Percentiles rank a stretch among this genome's conserved stretches.
Evolutionary conservation across 495 filamentous ascomycete genomes (phyloP).

Genomic region (Cetradonia linearis): DNA sequence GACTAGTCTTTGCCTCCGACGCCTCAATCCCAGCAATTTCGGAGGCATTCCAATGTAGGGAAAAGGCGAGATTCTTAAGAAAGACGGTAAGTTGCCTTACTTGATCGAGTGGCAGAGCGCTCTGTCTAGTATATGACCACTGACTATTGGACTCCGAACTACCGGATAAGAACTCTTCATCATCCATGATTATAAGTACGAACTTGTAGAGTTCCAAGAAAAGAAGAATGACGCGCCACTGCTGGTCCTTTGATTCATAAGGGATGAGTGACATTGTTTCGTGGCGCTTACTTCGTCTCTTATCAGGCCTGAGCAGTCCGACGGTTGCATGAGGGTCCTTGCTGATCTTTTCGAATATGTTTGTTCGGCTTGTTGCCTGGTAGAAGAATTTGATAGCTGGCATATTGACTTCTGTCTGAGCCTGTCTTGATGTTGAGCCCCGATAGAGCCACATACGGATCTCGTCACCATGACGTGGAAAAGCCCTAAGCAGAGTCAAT

Average conservation of each 20-base stretch:
- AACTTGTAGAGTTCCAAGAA: slow-evolving; percentile 95
- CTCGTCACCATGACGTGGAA: slow-evolving; percentile 73
- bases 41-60: slow-evolving; percentile 72
- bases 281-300: slow-evolving; percentile 20
- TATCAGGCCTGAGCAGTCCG: slow-evolving; percentile 40
- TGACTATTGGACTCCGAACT: slow-evolving; percentile 32
- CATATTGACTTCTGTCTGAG: slow-evolving; percentile 32
- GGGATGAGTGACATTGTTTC: not conserved
- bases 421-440: slow-evolving; percentile 50
- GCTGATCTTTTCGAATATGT: slow-evolving; percentile 54
- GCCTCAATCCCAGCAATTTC: slow-evolving; percentile 50
- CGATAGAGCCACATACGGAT: slow-evolving; percentile 93
- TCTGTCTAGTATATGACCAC: slow-evolving; percentile 48
- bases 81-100: slow-evolving; percentile 69
- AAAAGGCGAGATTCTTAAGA: slow-evolving; percentile 86
- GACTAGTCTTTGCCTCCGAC: slow-evolving; percentile 36
- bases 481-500: slow-evolving; percentile 73
- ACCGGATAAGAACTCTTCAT: slow-evolving; percentile 52
- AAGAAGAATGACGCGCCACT: slow-evolving; percentile 82
- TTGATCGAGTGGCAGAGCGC: slow-evolving; percentile 58
- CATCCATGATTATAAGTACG: slow-evolving; percentile 81
- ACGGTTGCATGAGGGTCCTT: slow-evolving; percentile 49
- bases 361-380: slow-evolving; percentile 58
- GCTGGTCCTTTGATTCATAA: slow-evolving; percentile 43
- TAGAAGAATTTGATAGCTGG: slow-evolving; percentile 87